A percentile compares a stretch with the other conserved stretches of the same genome.
Conservation (phyloP, 495 filamentous ascomycete genomes). For the Tirmania nivea region DNA sequence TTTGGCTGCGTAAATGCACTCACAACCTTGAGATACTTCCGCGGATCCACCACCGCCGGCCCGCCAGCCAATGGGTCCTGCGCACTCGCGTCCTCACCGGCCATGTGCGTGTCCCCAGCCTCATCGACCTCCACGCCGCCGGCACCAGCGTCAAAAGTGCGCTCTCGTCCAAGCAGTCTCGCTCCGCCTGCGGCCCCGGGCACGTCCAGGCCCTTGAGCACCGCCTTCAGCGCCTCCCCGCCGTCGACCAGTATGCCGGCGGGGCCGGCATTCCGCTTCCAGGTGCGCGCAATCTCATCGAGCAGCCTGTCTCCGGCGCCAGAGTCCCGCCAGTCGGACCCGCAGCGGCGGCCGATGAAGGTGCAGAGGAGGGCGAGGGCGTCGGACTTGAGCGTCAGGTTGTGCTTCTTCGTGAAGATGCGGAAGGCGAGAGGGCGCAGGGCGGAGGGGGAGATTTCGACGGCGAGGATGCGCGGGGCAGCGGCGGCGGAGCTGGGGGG, state of each 20-base stretch:
- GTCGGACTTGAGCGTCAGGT: slow-evolving; percentile 74
- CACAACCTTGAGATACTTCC: slow-evolving; percentile 14
- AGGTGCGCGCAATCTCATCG: slow-evolving; percentile 71
- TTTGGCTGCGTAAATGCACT: slow-evolving; percentile 45
- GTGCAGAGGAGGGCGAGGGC: slow-evolving; percentile 62
- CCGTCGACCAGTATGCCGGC: slow-evolving; percentile 80
- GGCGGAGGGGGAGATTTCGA: slow-evolving; percentile 66
- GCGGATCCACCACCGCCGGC: slow-evolving; percentile 12
- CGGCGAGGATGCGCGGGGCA: slow-evolving; percentile 58
- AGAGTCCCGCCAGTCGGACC: slow-evolving; percentile 88
- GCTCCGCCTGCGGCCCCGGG: slow-evolving; percentile 4
- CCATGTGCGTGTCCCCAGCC: slow-evolving; percentile 41
- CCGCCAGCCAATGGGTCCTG: slow-evolving; percentile 3
- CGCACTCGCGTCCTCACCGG: slow-evolving; percentile 26
- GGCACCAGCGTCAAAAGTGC: slow-evolving; percentile 29
- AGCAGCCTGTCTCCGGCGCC: slow-evolving; percentile 78
- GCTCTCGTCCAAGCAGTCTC: slow-evolving; percentile 32
- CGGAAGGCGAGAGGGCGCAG: slow-evolving; percentile 83
- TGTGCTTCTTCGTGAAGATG: slow-evolving; percentile 93
- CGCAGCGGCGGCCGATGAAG: slow-evolving; percentile 83
- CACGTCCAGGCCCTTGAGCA: slow-evolving; percentile 56
- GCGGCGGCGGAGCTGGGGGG: slow-evolving; percentile 16
- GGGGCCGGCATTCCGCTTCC: slow-evolving; percentile 46
- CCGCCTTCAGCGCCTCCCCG: slow-evolving; percentile 53
- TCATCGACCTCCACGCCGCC: slow-evolving; percentile 26